Evolutionary conservation across 2,329 filamentous ascomycete species (phyloP).

Genomic region (Alternaria atra): DNA sequence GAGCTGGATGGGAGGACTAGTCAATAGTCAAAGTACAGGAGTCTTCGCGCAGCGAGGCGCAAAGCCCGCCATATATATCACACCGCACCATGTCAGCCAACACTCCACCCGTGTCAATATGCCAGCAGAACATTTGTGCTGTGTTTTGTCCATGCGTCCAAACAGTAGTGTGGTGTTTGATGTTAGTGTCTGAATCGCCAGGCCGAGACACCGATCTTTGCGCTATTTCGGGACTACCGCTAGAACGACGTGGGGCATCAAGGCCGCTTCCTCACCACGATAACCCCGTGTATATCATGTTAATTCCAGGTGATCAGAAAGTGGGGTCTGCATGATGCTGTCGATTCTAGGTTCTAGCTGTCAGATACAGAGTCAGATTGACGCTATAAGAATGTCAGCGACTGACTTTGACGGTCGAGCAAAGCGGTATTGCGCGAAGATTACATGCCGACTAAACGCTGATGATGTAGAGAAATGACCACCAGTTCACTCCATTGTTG

Average conservation of each 20-base stretch:
- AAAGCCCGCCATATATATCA: conserved; percentile 21
- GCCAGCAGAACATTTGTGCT: conserved; percentile 8
- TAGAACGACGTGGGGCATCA: background rate
- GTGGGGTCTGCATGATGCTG: background rate
- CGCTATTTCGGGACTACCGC: conserved; percentile 18
- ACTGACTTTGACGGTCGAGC: background rate
- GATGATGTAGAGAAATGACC: background rate
- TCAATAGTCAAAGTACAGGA: background rate
- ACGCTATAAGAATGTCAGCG: background rate
- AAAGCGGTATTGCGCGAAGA: background rate
- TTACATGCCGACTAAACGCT: background rate
- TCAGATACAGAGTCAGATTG: background rate
- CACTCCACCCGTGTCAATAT: conserved; percentile 9
- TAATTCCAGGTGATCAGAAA: background rate
- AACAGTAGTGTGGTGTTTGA: conserved; percentile 19
- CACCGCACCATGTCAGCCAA: conserved; percentile 11
- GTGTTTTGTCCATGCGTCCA: conserved; percentile 18
- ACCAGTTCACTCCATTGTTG: background rate
- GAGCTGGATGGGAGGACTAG: background rate
- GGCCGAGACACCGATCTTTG: conserved; percentile 16
- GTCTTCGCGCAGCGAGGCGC: conserved; percentile 10
- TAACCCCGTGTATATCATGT: background rate
- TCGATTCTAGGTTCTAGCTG: background rate
- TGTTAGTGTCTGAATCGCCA: conserved; percentile 17
- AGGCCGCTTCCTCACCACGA: background rate